A percentile compares a stretch with the other conserved stretches of the same genome.
These are phyloP conservation scores for Aquilaria agallochum DNA, from an alignment of 441 rosid species.

Conservation along the genomic window DNA sequence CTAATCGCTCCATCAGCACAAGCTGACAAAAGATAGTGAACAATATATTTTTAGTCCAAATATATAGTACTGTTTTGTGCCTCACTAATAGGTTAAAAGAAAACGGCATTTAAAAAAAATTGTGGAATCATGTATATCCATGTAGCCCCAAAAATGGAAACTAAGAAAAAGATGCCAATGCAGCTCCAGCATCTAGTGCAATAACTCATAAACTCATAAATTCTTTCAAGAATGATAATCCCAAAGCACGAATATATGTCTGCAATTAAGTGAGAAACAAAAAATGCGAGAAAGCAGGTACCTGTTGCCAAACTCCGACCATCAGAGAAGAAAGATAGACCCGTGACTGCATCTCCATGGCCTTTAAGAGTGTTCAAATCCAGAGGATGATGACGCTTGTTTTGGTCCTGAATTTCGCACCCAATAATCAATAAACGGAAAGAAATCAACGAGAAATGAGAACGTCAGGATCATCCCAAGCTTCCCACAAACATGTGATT, in stretches of 20 bases:
- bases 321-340: constrained; percentile 73
- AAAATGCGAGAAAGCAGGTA: constrained; percentile 12
- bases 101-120: too few species aligned
- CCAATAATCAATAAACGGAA: constrained; percentile 3
- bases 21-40: constrained; percentile 35
- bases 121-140: too few species aligned
- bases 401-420: constrained; percentile 57
- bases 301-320: constrained; percentile 85
- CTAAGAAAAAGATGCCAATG: too few species aligned
- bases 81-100: too few species aligned
- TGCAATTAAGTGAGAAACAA: neutral
- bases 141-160: too few species aligned
- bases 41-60: too few species aligned
- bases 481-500: too few species aligned
- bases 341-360: constrained; percentile 82
- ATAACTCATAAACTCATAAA: too few species aligned
- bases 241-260: neutral
- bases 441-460: neutral
- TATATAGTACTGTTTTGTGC: too few species aligned
- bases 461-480: neutral
- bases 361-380: constrained; percentile 97
- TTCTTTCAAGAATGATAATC: too few species aligned
- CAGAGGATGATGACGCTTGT: constrained; percentile 80
- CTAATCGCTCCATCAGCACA: constrained; percentile 87
- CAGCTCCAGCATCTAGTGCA: too few species aligned